phyloP scores from a whole-genome alignment of 768 basidiomycete genomes.

The Kwoniella bestiolae region DNA sequence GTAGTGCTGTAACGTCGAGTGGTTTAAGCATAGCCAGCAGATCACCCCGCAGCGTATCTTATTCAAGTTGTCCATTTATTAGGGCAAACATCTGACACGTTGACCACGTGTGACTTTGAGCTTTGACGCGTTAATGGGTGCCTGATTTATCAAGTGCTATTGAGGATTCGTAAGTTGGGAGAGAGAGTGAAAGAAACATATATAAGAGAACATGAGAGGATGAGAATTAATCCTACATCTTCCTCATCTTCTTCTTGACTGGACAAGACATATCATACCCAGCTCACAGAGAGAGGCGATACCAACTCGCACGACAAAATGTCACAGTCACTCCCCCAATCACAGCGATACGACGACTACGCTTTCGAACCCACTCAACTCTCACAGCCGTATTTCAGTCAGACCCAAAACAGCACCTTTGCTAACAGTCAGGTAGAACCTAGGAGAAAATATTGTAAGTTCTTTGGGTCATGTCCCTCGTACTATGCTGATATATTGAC shows the following conservation, averaged over 20 bases:
- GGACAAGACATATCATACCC: neutral
- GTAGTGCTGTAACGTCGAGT: neutral
- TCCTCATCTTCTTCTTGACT: neutral
- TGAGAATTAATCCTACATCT: neutral
- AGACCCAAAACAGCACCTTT: constrained; percentile 45
- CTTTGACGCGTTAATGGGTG: constrained; percentile 23
- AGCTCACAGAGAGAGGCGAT: neutral
- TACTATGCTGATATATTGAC: no score
- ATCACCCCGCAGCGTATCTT: neutral
- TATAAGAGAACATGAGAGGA: neutral
- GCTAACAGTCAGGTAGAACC: constrained; percentile 52
- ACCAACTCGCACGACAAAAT: neutral
- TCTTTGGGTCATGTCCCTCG: neutral
- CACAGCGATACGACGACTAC: constrained; percentile 38
- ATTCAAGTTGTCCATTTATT: no score
- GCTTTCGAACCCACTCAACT: constrained; percentile 48
- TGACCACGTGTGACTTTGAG: neutral
- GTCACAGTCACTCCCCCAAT: constrained; percentile 24
- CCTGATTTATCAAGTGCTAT: neutral
- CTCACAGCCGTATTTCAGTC: constrained; percentile 46
- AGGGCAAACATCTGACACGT: no score
- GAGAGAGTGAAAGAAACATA: no score
- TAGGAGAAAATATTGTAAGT: constrained; percentile 56
- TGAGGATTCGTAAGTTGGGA: neutral
- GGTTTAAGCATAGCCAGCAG: neutral